Evolutionary conservation across 1,284 basidiomycete species (phyloP).

Genomic region (Hemileia vastatrix): DNA sequence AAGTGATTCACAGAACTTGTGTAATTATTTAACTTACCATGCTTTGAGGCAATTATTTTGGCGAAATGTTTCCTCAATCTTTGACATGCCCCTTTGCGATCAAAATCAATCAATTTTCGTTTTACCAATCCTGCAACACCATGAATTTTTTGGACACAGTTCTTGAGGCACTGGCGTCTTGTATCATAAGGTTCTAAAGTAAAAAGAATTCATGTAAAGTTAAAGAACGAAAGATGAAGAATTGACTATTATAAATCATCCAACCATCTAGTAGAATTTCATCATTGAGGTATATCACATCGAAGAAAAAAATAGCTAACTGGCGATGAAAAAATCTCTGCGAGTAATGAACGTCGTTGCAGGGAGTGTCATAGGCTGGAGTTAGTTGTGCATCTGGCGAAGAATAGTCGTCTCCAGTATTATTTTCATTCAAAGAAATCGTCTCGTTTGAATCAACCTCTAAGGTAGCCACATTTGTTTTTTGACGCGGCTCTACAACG

Average conservation of each 20-base stretch:
- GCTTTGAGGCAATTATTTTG: constrained; percentile 24
- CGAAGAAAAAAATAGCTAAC: constrained; percentile 73
- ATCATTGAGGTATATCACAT: constrained; percentile 59
- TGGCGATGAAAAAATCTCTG: constrained; percentile 50
- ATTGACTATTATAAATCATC: constrained; percentile 2
- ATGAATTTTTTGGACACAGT: constrained; percentile 50
- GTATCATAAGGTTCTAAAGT: constrained; percentile 50
- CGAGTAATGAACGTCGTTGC: too few species aligned
- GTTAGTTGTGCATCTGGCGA: too few species aligned
- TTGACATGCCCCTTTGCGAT: background rate
- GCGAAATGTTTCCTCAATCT: constrained; percentile 26
- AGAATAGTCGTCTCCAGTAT: too few species aligned
- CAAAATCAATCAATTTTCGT: constrained; percentile 10
- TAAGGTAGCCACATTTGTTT: too few species aligned
- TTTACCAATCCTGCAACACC: constrained; percentile 49
- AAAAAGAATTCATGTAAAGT: background rate
- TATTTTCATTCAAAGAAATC: too few species aligned
- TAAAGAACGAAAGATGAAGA: background rate
- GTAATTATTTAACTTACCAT: background rate
- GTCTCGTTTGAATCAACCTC: constrained; percentile 49
- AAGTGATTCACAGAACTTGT: too few species aligned
- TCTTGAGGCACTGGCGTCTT: constrained; percentile 57
- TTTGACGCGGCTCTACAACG: too few species aligned
- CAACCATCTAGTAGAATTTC: constrained; percentile 50
- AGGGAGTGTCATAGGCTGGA: too few species aligned